Conservation (phyloP, 345 rosid species). For the Combretum micranthum region DNA sequence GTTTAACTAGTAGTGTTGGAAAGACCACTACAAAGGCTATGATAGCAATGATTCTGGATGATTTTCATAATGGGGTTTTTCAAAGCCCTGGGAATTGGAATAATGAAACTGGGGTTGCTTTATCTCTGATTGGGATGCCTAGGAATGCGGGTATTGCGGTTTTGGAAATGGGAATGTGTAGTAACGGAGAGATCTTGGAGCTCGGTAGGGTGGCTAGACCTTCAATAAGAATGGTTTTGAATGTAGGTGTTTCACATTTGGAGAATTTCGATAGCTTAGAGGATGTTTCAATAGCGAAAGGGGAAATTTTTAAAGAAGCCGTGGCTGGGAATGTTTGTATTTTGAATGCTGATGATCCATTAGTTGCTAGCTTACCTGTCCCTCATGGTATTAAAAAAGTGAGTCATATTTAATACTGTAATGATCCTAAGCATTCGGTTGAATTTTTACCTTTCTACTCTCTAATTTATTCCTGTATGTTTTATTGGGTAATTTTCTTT, state of each 20-base stretch:
- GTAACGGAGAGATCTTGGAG: slow-evolving; percentile 29
- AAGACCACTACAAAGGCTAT: slow-evolving; percentile 25
- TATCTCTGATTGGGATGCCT: slow-evolving; percentile 19
- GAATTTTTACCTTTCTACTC: neutral
- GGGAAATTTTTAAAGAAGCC: slow-evolving; percentile 20
- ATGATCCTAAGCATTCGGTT: neutral
- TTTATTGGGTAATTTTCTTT: neutral
- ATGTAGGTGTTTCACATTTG: slow-evolving; percentile 26
- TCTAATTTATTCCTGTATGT: neutral
- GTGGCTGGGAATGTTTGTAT: slow-evolving; percentile 15
- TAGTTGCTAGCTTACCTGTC: slow-evolving; percentile 16
- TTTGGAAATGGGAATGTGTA: slow-evolving; percentile 32
- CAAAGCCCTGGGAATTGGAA: slow-evolving; percentile 26
- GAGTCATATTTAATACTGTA: neutral
- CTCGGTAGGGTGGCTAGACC: slow-evolving; percentile 24
- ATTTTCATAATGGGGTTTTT: slow-evolving; percentile 11
- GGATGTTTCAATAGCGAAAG: slow-evolving; percentile 22
- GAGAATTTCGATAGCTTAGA: slow-evolving; percentile 19
- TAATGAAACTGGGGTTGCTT: slow-evolving; percentile 23
- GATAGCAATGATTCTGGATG: slow-evolving; percentile 22
- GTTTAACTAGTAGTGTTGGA: slow-evolving; percentile 23
- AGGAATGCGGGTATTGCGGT: slow-evolving; percentile 10
- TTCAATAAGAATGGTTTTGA: slow-evolving; percentile 15
- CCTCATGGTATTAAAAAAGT: slow-evolving; percentile 22
- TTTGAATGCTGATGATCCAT: slow-evolving; percentile 27